Base-by-base conservation (phyloP, 139 green algal species). In the Chlamydomonas schloesseri region DNA sequence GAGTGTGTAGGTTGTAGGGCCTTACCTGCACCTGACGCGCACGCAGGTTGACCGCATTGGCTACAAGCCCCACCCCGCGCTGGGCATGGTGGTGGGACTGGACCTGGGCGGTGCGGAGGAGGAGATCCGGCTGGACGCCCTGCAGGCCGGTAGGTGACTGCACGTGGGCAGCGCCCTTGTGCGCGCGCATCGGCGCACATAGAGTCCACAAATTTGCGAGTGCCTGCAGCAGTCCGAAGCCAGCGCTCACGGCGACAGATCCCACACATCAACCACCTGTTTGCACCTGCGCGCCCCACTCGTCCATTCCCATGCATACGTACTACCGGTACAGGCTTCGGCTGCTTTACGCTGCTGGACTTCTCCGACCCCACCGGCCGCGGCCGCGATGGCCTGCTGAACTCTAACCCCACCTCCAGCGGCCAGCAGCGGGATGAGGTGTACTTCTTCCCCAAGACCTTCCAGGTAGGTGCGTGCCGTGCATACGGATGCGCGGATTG, bases 341-440 rank as follows among this genome's bases (percentile, higher is more conserved):
- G 74, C 21, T 70, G 74, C 36, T 82, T 82, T 31, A 71, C 55
- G 8, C 33, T 82, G 18, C 57, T 82, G 18, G 74, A 82, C 33
- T 62, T 36, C 20, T 55, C 74, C 24, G 74, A 82, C 31, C 74
- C 74, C 57, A 55, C 9, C 31, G 6, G 20, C 53, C n/a, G n/a
- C 57, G 18, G 2, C 74, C 34, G 18, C 14, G 53, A 26, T 6
- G 74, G 74, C 2, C 74, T 82, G 24, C 20, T 82, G 15, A 71
- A 82, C 57, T 33, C 71, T 20, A 82, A 82, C 74, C 73, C 73
- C 50, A 80, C 73, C 13, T 3, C 42, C 42, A 50, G 42, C 42
- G 42, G 55, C 55, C 20, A 23, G 55, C 21, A 23, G 20, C 55
- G 20, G 8, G 20, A 23, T 4, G 55, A 64, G 55, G 55, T 64